A percentile compares a stretch with the other conserved stretches of the same genome.
phyloP scores from a whole-genome alignment of 805 yeast genomes.

The Metschnikowia drakensbergensis region DNA sequence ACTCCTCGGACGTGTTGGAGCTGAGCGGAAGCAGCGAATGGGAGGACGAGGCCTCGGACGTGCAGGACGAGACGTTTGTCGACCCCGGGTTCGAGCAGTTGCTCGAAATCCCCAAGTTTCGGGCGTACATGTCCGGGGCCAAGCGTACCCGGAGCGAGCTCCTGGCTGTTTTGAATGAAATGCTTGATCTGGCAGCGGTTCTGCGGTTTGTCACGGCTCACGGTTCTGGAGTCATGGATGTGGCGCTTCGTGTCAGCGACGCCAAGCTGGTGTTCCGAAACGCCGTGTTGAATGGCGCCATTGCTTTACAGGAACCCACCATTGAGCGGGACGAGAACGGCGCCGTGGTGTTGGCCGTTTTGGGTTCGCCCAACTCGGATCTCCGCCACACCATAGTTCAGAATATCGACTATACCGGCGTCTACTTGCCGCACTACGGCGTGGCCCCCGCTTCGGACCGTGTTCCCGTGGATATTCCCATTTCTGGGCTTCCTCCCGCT shows the following conservation, averaged over 20 bases:
- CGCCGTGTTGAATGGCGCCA: constrained; percentile 56
- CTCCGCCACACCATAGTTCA: constrained; percentile 67
- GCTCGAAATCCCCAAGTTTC: constrained; percentile 2
- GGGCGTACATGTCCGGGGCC: background rate
- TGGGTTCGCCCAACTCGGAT: constrained; percentile 49
- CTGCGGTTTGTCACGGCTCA: constrained; percentile 39
- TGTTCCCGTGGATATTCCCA: constrained; percentile 21
- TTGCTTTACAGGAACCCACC: constrained; percentile 25
- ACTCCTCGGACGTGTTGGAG: background rate
- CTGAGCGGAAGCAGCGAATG: constrained; percentile 2
- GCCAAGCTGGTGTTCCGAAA: constrained; percentile 41
- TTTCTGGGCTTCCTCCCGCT: constrained; percentile 67
- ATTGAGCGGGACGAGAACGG: constrained; percentile 47
- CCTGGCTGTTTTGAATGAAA: background rate
- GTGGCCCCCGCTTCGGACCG: constrained; percentile 4
- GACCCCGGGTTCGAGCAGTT: background rate
- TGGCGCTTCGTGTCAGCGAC: constrained; percentile 59
- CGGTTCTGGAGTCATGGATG: constrained; percentile 80
- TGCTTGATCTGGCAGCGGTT: background rate
- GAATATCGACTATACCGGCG: constrained; percentile 36
- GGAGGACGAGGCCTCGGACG: background rate
- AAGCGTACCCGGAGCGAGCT: background rate
- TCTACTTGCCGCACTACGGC: constrained; percentile 51
- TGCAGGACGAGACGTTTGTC: background rate
- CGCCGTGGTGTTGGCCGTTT: constrained; percentile 46